Evolutionary conservation across 805 yeast genomes (phyloP).

Genomic region (Torulaspora franciscae): DNA sequence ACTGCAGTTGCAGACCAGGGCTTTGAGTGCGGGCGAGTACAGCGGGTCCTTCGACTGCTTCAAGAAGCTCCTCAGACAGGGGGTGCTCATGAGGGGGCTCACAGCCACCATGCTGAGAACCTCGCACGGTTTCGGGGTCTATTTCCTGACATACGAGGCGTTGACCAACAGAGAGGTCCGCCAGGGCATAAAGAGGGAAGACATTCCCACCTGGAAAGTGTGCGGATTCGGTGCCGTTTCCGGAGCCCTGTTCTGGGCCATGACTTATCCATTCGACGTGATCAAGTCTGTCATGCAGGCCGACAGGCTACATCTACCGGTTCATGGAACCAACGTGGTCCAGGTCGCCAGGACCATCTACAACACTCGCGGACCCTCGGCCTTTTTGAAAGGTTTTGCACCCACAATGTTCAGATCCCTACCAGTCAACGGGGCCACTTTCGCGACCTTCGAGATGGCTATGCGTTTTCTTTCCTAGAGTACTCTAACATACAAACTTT

Average conservation of each 20-base stretch:
- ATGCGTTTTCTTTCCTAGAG: conserved; percentile 58
- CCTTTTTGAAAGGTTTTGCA: conserved; percentile 83
- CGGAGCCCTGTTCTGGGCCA: conserved; percentile 83
- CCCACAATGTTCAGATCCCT: conserved; percentile 96
- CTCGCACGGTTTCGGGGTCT: conserved; percentile 80
- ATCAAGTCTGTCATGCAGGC: conserved; percentile 81
- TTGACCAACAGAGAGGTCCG: conserved; percentile 53
- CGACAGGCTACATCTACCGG: conserved; percentile 42
- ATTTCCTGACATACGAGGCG: conserved; percentile 87
- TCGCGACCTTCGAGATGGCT: conserved; percentile 86
- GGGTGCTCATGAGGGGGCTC: conserved; percentile 75
- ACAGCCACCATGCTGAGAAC: conserved; percentile 81
- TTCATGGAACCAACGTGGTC: conserved; percentile 49
- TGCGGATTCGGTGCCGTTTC: conserved; percentile 87
- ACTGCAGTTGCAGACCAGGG: conserved; percentile 62
- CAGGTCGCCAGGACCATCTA: conserved; percentile 53
- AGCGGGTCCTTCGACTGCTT: conserved; percentile 45
- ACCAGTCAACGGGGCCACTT: conserved; percentile 97
- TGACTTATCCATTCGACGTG: conserved; percentile 84
- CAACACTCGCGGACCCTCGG: conserved; percentile 57
- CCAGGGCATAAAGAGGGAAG: conserved; percentile 47
- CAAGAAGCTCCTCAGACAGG: conserved; percentile 47
- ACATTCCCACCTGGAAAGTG: conserved; percentile 81
- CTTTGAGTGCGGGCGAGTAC: conserved; percentile 40
- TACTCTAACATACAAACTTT: not conserved